Conservation (phyloP, 495 filamentous ascomycete species). For the Xylaria intraflava region DNA sequence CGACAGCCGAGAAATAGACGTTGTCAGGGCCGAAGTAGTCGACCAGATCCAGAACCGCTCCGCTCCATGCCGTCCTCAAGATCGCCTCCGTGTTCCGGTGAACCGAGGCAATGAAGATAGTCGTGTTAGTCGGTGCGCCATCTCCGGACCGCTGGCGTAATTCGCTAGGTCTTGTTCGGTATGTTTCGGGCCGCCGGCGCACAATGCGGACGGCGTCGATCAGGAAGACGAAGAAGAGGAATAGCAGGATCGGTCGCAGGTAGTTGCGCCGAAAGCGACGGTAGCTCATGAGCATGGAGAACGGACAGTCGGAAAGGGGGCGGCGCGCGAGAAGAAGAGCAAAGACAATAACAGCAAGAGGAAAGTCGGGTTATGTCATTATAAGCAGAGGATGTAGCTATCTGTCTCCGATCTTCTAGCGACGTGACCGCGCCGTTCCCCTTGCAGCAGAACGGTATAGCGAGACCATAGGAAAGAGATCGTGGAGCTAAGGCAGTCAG, state of each 20-base stretch:
- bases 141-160: constrained; percentile 13
- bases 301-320: background rate
- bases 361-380: constrained; percentile 6
- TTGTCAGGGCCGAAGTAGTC: constrained; percentile 53
- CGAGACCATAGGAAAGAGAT: constrained; percentile 2
- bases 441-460: background rate
- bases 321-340: background rate
- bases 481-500: background rate
- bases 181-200: constrained; percentile 21
- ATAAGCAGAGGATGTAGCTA: background rate
- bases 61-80: constrained; percentile 53
- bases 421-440: background rate
- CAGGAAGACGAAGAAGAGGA: constrained; percentile 25
- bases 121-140: constrained; percentile 14
- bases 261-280: constrained; percentile 29
- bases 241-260: constrained; percentile 22
- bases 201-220: constrained; percentile 24
- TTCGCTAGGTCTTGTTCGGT: constrained; percentile 13
- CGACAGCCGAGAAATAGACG: constrained; percentile 59
- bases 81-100: constrained; percentile 61
- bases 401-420: background rate
- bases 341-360: background rate
- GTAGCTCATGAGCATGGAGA: constrained; percentile 27
- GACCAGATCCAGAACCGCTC: constrained; percentile 48
- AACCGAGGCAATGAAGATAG: constrained; percentile 58